Evolutionary conservation across 805 yeast species (phyloP).

Genomic region (Candida peoriensis): DNA sequence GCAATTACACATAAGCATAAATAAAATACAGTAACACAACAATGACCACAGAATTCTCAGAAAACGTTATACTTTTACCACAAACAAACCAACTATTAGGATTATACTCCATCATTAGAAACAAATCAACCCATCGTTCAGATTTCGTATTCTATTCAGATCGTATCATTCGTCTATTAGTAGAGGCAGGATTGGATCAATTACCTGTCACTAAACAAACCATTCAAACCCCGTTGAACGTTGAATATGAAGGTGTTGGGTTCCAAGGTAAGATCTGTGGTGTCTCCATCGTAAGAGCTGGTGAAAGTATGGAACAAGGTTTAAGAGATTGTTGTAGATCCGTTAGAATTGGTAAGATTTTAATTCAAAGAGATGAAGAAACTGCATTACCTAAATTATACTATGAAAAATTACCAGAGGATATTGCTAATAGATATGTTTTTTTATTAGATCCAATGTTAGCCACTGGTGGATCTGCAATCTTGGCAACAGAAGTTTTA

Average conservation of each 20-base stretch:
- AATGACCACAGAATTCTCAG: conserved; percentile 14
- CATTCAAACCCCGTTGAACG: conserved; percentile 75
- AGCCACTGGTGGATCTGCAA: conserved; percentile 98
- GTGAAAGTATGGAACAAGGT: conserved; percentile 99
- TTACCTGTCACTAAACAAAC: conserved; percentile 73
- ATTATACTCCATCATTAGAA: conserved; percentile 85
- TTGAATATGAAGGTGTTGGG: conserved; percentile 65
- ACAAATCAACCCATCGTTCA: conserved; percentile 71
- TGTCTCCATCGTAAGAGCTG: conserved; percentile 96
- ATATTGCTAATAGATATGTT: conserved; percentile 82
- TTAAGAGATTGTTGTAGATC: conserved; percentile 95
- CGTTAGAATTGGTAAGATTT: conserved; percentile 92
- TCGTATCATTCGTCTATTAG: conserved; percentile 86
- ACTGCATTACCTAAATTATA: conserved; percentile 89
- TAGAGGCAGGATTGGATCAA: conserved; percentile 93
- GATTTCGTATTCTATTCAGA: conserved; percentile 96
- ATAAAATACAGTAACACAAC: too few species aligned
- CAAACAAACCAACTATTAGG: conserved; percentile 90
- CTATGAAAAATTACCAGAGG: conserved; percentile 92
- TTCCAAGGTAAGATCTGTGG: conserved; percentile 96
- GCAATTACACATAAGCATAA: too few species aligned
- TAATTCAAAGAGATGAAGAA: conserved; percentile 97
- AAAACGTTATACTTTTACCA: conserved; percentile 65
- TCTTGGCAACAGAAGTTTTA: conserved; percentile 93
- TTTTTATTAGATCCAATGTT: conserved; percentile 94